A percentile compares a stretch with the other conserved stretches of the same genome.
Conservation (phyloP, 2,329 filamentous ascomycete genomes). For the Microascus cirrosus region DNA sequence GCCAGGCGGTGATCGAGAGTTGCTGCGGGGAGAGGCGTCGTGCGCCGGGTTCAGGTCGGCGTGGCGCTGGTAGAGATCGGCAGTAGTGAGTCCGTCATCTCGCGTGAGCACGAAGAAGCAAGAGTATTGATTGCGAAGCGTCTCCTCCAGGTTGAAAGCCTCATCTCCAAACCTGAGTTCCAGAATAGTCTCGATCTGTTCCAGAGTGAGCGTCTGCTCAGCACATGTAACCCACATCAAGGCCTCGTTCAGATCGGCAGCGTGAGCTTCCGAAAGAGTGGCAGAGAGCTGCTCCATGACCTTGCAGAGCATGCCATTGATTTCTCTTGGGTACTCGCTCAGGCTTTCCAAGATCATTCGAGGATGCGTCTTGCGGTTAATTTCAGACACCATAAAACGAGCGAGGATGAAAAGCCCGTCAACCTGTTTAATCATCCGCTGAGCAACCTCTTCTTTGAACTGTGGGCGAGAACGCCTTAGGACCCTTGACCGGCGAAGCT, state of each 20-base stretch:
- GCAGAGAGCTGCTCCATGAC: conserved; percentile 28
- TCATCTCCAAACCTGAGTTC: conserved; percentile 28
- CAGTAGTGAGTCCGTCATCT: conserved; percentile 29
- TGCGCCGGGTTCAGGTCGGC: not conserved
- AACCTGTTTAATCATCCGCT: conserved; percentile 26
- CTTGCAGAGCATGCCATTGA: conserved; percentile 27
- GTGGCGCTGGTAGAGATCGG: conserved; percentile 15
- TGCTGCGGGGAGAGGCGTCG: not conserved
- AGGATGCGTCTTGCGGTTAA: conserved; percentile 31
- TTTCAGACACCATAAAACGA: conserved; percentile 37
- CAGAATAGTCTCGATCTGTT: conserved; percentile 30
- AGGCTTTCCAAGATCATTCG: conserved; percentile 31
- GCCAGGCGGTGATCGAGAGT: not conserved
- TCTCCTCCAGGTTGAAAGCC: conserved; percentile 27
- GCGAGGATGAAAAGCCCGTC: conserved; percentile 37
- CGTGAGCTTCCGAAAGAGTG: conserved; percentile 24
- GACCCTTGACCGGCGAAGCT: conserved; percentile 24
- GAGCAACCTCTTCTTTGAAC: conserved; percentile 24
- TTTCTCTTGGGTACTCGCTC: conserved; percentile 29
- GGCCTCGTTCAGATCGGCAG: conserved; percentile 32
- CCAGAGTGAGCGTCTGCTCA: conserved; percentile 27
- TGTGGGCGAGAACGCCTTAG: conserved; percentile 19
- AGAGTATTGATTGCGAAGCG: conserved; percentile 29
- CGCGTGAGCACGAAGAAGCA: conserved; percentile 34
- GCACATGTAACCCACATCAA: conserved; percentile 33